Percentiles rank a stretch among this genome's conserved stretches.
Evolutionary conservation across 176 grass and related monocot genomes (phyloP).

Genomic region (Musa beccarii): DNA sequence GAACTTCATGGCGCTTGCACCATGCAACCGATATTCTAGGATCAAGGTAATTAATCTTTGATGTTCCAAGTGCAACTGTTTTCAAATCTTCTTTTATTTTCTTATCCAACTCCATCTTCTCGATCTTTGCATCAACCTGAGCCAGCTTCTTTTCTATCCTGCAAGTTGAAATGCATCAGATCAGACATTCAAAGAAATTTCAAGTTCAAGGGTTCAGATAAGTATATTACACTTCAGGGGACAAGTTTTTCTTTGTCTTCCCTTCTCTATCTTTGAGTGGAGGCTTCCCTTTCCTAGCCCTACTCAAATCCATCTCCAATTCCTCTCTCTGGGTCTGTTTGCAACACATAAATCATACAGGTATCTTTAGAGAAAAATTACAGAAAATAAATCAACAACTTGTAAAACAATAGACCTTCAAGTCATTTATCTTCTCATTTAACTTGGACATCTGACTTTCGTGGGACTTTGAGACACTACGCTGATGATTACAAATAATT

Average conservation of each 20-base stretch:
- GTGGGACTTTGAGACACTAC: constrained; percentile 88
- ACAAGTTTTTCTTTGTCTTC: constrained; percentile 67
- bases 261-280: constrained; percentile 79
- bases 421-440: constrained; percentile 87
- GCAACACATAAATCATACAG: not conserved
- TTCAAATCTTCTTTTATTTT: constrained; percentile 88
- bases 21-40: constrained; percentile 93
- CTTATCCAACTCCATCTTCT: constrained; percentile 90
- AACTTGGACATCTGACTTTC: constrained; percentile 80
- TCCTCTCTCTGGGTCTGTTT: constrained; percentile 60
- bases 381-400: not conserved
- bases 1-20: constrained; percentile 98
- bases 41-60: constrained; percentile 98
- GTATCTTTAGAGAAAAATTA: not conserved
- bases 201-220: constrained; percentile 12
- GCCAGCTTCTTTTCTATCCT: constrained; percentile 77
- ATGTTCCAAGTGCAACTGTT: constrained; percentile 84
- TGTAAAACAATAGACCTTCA: constrained; percentile 47
- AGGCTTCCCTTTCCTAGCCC: constrained; percentile 65
- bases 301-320: constrained; percentile 59
- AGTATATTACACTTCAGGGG: constrained; percentile 61
- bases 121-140: constrained; percentile 56
- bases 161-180: constrained; percentile 42
- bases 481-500: constrained; percentile 98
- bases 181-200: constrained; percentile 4